Base-by-base conservation (phyloP, 2,329 filamentous ascomycete species). In the Colletotrichum aenigma region DNA sequence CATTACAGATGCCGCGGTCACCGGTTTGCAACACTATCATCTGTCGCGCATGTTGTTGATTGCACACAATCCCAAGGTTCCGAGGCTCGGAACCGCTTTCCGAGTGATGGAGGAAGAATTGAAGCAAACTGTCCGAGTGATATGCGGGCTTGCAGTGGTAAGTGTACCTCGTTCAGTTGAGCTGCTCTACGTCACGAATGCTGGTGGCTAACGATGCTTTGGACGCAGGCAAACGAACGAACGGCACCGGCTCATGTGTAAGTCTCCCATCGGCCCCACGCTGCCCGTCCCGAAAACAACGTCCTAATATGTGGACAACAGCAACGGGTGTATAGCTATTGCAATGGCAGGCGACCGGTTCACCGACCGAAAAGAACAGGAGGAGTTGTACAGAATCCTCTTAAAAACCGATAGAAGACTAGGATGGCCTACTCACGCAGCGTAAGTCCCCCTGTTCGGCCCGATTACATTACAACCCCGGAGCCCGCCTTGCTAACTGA, bases 301-400 rank as follows among this genome's bases (percentile, higher is more conserved):
- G 15, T 21, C 8, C 56, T 70, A 30, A 70, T 32, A 21, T 13
- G 10, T 18, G 12, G 9, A 10, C 8, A 16, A 65, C 4, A 81
- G 81, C 65, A 81, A 82, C 16, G 81, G 78, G 4, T 81, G 78
- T 24, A 76, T 82, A 1, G 80, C 81, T 7, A 81, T 82, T 2
- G 79, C 80, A 1, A 81, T 82, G 81, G 81, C 80, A 4, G 86
- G 86, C 8, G 86, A 87, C 70, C 81, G 84, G 26, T 87, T 87
- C 66, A 81, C 79, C 4, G 80, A 83, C 8, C 77, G 79, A 7
- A 77, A 76, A 15, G 85, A 86, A 69, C 86, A 87, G 60, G 81
- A 85, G 61, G 84, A 83, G 10, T 75, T 87, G 9, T 79, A 85
- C 8, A 78, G 80, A 4, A 79, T 87, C 8, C 77, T 87, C 36